phyloP scores from a whole-genome alignment of 2,329 filamentous ascomycete species.

The Pseudogymnoascus pannorum region DNA sequence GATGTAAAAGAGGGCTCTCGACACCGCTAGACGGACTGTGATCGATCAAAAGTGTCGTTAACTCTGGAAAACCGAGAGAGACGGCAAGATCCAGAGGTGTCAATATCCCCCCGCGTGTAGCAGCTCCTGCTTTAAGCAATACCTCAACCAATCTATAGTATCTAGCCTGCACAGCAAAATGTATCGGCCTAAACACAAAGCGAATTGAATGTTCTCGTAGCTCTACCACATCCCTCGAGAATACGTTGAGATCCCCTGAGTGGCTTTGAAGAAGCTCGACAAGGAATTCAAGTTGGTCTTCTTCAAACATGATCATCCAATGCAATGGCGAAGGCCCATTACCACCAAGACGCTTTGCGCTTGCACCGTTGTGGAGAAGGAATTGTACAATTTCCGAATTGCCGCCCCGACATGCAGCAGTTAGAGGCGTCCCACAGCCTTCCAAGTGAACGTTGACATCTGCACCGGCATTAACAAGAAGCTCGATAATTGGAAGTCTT shows the following conservation, averaged over 20 bases:
- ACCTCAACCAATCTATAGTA: neutral
- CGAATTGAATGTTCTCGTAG: neutral
- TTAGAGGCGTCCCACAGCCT: neutral
- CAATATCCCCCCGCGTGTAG: neutral
- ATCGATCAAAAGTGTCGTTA: neutral
- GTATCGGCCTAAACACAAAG: neutral
- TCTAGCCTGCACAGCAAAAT: neutral
- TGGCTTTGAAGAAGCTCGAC: neutral
- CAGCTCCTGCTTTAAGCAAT: neutral
- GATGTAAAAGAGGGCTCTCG: neutral
- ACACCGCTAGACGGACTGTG: neutral
- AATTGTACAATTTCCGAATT: neutral
- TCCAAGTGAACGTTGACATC: neutral
- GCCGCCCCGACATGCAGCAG: neutral
- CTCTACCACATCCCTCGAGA: neutral
- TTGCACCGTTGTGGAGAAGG: neutral
- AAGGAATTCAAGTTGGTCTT: neutral
- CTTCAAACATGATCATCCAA: conserved; percentile 1
- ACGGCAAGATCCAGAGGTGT: neutral
- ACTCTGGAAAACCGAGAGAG: neutral
- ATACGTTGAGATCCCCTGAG: neutral
- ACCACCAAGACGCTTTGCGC: neutral
- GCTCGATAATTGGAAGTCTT: neutral
- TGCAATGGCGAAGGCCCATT: neutral
- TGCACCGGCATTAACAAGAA: neutral